phyloP scores from a whole-genome alignment of 2,329 filamentous ascomycete genomes.

The Byssochlamys sp. region DNA sequence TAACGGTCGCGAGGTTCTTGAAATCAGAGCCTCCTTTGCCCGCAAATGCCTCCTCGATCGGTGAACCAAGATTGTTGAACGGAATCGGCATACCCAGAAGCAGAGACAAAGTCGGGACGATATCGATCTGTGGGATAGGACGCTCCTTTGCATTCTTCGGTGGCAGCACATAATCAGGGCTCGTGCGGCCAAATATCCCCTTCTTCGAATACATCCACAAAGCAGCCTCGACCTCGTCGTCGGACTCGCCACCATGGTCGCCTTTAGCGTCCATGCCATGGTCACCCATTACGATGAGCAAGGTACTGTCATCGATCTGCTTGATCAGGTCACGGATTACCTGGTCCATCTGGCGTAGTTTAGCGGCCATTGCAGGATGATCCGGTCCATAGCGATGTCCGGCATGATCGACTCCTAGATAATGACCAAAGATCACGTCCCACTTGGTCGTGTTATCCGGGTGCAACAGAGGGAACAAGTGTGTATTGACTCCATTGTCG shows the following conservation, averaged over 20 bases:
- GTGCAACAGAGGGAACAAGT: conserved; percentile 68
- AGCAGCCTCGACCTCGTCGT: conserved; percentile 88
- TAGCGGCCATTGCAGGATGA: conserved; percentile 81
- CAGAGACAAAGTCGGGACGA: conserved; percentile 83
- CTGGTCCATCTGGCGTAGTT: conserved; percentile 80
- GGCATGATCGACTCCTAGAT: conserved; percentile 90
- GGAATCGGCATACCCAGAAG: conserved; percentile 86
- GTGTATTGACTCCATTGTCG: conserved; percentile 85
- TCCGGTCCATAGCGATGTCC: conserved; percentile 92
- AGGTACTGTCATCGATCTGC: conserved; percentile 69
- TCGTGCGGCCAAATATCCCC: conserved; percentile 69
- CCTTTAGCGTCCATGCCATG: conserved; percentile 97
- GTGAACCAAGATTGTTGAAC: conserved; percentile 86
- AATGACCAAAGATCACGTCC: conserved; percentile 93
- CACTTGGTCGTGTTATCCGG: conserved; percentile 58
- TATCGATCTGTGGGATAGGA: conserved; percentile 77
- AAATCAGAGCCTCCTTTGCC: conserved; percentile 60
- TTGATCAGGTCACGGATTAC: conserved; percentile 65
- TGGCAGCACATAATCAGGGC: conserved; percentile 48
- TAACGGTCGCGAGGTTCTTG: conserved; percentile 67
- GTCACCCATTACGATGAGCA: conserved; percentile 95
- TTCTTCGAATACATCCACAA: conserved; percentile 97
- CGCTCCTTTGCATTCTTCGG: conserved; percentile 61
- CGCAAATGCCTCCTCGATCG: conserved; percentile 87
- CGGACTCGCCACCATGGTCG: conserved; percentile 95